These are phyloP conservation scores for Trichophyton rubrum DNA, from an alignment of 2,329 filamentous ascomycete genomes.

Conservation along the genomic window DNA sequence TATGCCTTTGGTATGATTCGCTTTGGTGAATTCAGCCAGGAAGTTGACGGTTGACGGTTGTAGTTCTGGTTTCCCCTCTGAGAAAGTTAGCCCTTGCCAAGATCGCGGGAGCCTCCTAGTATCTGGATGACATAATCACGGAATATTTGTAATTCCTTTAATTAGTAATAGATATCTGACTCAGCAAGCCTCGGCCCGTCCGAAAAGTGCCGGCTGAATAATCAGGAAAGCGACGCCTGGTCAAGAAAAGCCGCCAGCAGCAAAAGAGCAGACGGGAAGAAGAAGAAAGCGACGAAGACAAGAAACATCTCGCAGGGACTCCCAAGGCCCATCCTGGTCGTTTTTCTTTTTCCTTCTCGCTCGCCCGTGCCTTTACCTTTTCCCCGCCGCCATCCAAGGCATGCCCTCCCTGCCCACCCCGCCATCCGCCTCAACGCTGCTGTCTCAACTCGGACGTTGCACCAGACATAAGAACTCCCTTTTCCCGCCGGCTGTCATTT, in stretches of 20 bases:
- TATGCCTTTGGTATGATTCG: no score
- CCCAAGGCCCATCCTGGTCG: neutral
- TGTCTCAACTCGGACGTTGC: neutral
- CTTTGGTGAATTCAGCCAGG: no score
- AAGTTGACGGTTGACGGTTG: no score
- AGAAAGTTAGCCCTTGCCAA: no score
- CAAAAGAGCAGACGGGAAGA: neutral
- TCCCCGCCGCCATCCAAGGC: slow-evolving; percentile 3
- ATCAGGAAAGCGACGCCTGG: neutral
- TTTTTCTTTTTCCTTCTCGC: neutral
- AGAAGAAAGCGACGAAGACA: neutral
- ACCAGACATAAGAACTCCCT: neutral
- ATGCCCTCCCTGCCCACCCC: slow-evolving; percentile 8
- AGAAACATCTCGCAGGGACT: neutral
- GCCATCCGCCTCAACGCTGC: neutral
- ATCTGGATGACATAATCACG: no score
- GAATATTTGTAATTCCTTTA: no score
- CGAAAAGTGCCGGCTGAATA: neutral
- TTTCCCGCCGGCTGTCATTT: neutral
- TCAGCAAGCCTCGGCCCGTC: neutral
- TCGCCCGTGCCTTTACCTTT: neutral
- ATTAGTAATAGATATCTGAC: neutral
- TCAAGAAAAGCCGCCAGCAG: neutral
- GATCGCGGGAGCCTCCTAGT: no score
- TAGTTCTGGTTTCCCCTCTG: no score